phyloP scores from a whole-genome alignment of 208 protist genomes.

The Acanthamoeba castellanii region DNA sequence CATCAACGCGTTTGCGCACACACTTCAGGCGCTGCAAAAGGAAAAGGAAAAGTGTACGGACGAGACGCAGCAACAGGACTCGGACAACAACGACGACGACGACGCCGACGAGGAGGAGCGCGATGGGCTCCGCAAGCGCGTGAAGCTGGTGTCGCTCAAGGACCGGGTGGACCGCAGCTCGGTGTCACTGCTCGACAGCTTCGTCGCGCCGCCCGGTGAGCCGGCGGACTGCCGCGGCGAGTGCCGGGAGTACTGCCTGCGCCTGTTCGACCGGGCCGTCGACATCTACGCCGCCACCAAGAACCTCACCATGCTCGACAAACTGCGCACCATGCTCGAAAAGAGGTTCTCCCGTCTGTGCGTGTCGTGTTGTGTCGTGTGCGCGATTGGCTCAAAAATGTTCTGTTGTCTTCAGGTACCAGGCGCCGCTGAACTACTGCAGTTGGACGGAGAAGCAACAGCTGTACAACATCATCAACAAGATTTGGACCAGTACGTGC shows the following conservation, averaged over 20 bases:
- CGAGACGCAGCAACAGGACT: neutral
- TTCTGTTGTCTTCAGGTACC: neutral
- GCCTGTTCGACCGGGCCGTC: conserved; percentile 39
- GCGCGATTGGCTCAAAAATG: neutral
- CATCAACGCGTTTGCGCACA: neutral
- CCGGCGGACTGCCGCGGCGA: neutral
- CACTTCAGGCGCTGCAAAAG: neutral
- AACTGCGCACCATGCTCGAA: conserved; percentile 6
- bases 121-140: neutral
- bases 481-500: conserved; percentile 42
- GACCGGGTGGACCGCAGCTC: neutral
- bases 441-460: neutral
- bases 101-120: neutral
- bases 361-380: no score
- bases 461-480: conserved; percentile 22
- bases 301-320: conserved; percentile 46
- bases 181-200: neutral
- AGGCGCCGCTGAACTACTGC: neutral
- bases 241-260: neutral
- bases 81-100: neutral
- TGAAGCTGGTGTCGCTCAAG: neutral
- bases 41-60: conserved; percentile 34
- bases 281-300: conserved; percentile 55
- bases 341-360: neutral
- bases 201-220: no score